A percentile compares a stretch with the other conserved stretches of the same genome.
These are phyloP conservation scores for Kodamaea hsintzibuensis DNA, from an alignment of 805 yeast genomes.

Conservation along the genomic window DNA sequence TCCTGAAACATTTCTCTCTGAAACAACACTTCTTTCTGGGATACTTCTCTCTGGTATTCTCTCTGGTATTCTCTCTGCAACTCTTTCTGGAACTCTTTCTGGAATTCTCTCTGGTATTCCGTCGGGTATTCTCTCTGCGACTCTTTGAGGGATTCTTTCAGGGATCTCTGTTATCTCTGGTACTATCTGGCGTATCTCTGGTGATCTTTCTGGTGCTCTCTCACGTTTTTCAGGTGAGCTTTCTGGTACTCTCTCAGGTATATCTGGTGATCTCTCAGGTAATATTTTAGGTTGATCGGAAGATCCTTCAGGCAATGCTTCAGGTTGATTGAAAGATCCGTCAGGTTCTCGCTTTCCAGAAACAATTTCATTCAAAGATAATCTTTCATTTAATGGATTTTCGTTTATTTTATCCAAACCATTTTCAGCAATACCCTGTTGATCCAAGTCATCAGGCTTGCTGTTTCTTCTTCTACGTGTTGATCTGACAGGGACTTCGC, in stretches of 20 bases:
- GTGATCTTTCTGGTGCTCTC: too few relatives aligned
- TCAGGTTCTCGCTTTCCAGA: neutral
- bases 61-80: neutral
- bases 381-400: neutral
- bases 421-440: neutral
- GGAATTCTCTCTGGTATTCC: neutral
- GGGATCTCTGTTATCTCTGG: neutral
- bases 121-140: too few relatives aligned
- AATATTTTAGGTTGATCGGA: too few relatives aligned
- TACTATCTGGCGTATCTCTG: too few relatives aligned
- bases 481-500: conserved; percentile 24
- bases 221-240: too few relatives aligned
- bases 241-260: too few relatives aligned
- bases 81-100: neutral
- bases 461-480: conserved; percentile 18
- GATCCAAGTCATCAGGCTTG: neutral
- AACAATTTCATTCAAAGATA: neutral
- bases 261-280: too few relatives aligned
- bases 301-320: too few relatives aligned
- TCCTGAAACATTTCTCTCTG: neutral
- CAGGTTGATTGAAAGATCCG: too few relatives aligned
- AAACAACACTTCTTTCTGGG: neutral
- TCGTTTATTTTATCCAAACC: neutral
- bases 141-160: neutral
- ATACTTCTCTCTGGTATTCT: too few relatives aligned